A percentile compares a stretch with the other conserved stretches of the same genome.
These are phyloP conservation scores for Monosporascus ibericus DNA, from an alignment of 2,329 filamentous ascomycete genomes.

Conservation along the genomic window DNA sequence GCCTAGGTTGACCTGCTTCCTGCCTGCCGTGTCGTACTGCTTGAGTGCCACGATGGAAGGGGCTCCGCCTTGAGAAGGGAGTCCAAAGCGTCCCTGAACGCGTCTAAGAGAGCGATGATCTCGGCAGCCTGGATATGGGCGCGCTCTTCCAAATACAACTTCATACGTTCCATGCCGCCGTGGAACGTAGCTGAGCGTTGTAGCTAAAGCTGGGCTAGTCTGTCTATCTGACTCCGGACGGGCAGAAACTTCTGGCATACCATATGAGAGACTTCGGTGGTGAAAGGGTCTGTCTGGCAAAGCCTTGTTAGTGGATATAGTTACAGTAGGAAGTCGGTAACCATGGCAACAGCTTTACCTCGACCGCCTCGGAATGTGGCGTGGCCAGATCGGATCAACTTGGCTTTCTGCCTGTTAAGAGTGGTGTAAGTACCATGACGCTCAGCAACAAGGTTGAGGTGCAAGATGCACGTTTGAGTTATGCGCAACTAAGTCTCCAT, in stretches of 20 bases:
- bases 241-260: neutral
- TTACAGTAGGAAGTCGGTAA: slow-evolving; percentile 16
- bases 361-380: slow-evolving; percentile 27
- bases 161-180: slow-evolving; percentile 11
- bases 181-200: slow-evolving; percentile 3
- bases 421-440: too few species aligned
- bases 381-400: slow-evolving; percentile 4
- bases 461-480: too few species aligned
- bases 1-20: slow-evolving; percentile 11
- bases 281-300: slow-evolving; percentile 12
- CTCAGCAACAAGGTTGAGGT: too few species aligned
- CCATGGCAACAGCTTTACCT: slow-evolving; percentile 25
- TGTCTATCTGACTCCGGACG: too few species aligned
- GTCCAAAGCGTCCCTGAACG: slow-evolving; percentile 12
- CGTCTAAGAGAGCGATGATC: slow-evolving; percentile 13
- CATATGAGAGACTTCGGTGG: slow-evolving; percentile 17
- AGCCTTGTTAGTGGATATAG: neutral
- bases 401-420: too few species aligned
- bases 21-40: slow-evolving; percentile 15
- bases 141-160: slow-evolving; percentile 6
- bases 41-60: slow-evolving; percentile 11
- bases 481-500: too few species aligned
- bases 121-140: slow-evolving; percentile 3
- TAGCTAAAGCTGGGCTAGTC: too few species aligned
- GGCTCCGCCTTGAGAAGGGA: slow-evolving; percentile 15